Percentiles rank a stretch among this genome's conserved stretches.
phyloP scores from a whole-genome alignment of 1,284 basidiomycete species.

The Puccinia hordei region DNA sequence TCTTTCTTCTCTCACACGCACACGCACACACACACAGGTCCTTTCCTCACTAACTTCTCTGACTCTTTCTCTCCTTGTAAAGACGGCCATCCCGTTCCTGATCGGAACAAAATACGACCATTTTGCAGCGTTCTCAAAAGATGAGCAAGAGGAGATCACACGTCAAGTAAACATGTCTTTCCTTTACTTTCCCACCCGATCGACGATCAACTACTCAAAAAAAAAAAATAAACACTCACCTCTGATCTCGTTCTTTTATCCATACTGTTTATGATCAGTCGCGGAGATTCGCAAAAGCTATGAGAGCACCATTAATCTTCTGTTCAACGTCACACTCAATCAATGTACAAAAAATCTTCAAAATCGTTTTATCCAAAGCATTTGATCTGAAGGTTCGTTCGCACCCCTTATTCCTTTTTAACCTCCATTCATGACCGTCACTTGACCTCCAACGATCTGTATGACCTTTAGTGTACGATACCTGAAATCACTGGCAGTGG shows the following conservation, averaged over 20 bases:
- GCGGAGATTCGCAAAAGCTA: slow-evolving; percentile 92
- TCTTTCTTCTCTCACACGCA: neutral
- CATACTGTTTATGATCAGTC: too few species aligned
- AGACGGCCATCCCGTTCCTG: slow-evolving; percentile 59
- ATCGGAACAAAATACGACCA: slow-evolving; percentile 98
- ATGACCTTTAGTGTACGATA: slow-evolving; percentile 67
- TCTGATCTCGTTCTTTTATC: slow-evolving; percentile 17
- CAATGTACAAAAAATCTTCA: slow-evolving; percentile 98
- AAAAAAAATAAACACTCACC: neutral
- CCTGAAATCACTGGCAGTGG: slow-evolving; percentile 93
- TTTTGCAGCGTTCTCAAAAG: slow-evolving; percentile 89
- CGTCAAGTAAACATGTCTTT: slow-evolving; percentile 70
- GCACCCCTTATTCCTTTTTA: neutral
- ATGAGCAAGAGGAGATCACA: slow-evolving; percentile 98
- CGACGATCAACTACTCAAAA: too few species aligned
- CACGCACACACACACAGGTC: neutral
- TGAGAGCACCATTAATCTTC: slow-evolving; percentile 97
- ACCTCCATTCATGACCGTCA: too few species aligned
- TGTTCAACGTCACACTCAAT: slow-evolving; percentile 96
- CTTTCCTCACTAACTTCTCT: neutral
- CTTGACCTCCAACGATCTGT: too few species aligned
- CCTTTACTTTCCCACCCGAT: neutral
- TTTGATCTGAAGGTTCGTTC: slow-evolving; percentile 61
- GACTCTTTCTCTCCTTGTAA: neutral
- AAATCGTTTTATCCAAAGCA: slow-evolving; percentile 75